Evolutionary conservation across 2,329 filamentous ascomycete genomes (phyloP), one percentile per base, ranked within the genome.

Genomic region (Eurotiales sp.): DNA sequence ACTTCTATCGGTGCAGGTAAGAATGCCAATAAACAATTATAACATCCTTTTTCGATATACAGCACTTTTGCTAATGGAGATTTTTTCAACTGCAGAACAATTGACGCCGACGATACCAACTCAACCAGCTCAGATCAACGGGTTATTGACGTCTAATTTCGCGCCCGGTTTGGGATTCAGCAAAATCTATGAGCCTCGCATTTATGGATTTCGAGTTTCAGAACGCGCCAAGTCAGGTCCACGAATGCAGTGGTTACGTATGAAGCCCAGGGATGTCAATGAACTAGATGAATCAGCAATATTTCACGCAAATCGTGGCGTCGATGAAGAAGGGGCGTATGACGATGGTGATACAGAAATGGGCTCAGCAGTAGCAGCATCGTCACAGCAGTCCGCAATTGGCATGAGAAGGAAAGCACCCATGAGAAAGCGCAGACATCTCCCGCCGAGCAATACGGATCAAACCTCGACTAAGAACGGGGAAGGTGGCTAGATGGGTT

Each of bases 171-270:
- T 99, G 2, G 93, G 93, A 10, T 76, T 76, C 44, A 83, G 84
- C 53, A 90, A 85, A 68, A 89, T 96, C 62, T 97, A 97, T 72
- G 90, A 96, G 66, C 90, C 93, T 53, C 87, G 86, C 59, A 97
- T 99, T 67, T 99, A 97, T 72, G 93, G 93, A 23, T 99, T 99
- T 76, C 83, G 87, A 55, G 93, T 99, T 19, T 92, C 88, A 15
- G 93, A 97, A 71, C 80, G 91, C 52, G 89, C 93, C 37, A 84
- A 88, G 59, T 90, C 88, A 21, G 93, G 93, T 0, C 93, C 93
- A 11, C 82, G 93, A 55, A 99, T 99, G 93, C 90, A 91, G 67
- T 99, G 93, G 93, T 75, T 99, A 61, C 84, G 93, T 59, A 85
- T 87, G 71, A 87, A 90, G 65, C 93, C 93, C 0, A 77, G 78